These are phyloP conservation scores for Sphaerostilbella broomeana DNA, from an alignment of 2,329 filamentous ascomycete genomes.

Conservation along the genomic window DNA sequence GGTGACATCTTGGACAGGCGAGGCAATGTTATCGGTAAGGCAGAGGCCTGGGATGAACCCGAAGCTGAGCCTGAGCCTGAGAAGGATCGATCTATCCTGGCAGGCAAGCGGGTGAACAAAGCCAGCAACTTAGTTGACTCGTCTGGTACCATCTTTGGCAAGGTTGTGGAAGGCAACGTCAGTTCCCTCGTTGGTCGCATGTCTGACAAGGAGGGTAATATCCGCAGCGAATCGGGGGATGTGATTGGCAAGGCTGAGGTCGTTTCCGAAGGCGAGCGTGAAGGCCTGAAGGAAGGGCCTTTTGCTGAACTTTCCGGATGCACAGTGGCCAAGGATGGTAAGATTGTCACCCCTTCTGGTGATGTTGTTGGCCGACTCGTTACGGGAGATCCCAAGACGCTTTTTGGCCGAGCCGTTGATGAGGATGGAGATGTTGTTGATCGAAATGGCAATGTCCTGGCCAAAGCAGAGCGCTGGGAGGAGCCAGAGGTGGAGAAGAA, in stretches of 20 bases:
- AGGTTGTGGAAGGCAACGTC: constrained; percentile 60
- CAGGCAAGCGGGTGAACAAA: constrained; percentile 67
- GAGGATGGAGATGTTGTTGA: constrained; percentile 79
- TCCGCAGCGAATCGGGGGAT: constrained; percentile 67
- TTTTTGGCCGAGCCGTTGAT: constrained; percentile 69
- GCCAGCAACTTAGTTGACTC: constrained; percentile 55
- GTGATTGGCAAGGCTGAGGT: constrained; percentile 62
- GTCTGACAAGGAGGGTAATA: constrained; percentile 64
- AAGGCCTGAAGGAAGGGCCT: constrained; percentile 57
- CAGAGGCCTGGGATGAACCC: constrained; percentile 58
- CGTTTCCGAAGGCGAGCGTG: constrained; percentile 59
- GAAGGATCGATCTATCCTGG: constrained; percentile 55
- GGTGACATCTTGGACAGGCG: constrained; percentile 61
- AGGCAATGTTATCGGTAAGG: constrained; percentile 61
- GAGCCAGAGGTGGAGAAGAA: constrained; percentile 47
- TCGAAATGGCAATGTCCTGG: constrained; percentile 58
- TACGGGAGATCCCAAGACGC: constrained; percentile 63
- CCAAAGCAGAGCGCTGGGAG: constrained; percentile 54
- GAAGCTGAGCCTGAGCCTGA: constrained; percentile 43
- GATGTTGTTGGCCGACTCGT: constrained; percentile 66
- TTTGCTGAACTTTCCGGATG: constrained; percentile 61
- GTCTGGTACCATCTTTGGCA: constrained; percentile 51
- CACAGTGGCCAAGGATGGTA: constrained; percentile 62
- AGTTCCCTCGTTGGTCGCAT: constrained; percentile 60
- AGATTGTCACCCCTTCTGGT: constrained; percentile 58